phyloP scores from a whole-genome alignment of 1,284 basidiomycete species.

The Tylopilus sp. region DNA sequence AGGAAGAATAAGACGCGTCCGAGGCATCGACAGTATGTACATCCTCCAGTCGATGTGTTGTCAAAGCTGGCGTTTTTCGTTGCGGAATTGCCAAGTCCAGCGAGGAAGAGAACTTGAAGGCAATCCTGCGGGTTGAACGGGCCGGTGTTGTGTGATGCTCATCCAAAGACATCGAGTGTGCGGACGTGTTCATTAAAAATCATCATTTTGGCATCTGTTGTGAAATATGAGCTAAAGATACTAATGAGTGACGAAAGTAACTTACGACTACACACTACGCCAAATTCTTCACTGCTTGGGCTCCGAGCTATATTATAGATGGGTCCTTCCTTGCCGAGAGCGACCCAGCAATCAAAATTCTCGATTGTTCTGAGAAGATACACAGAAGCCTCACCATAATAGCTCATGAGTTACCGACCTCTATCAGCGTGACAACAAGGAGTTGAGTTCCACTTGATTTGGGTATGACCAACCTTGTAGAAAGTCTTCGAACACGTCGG shows the following conservation, averaged over 20 bases:
- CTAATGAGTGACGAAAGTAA: slow-evolving; percentile 24
- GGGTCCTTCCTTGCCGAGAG: slow-evolving; percentile 96
- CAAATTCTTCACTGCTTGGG: slow-evolving; percentile 97
- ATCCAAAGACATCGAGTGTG: slow-evolving; percentile 91
- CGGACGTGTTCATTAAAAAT: slow-evolving; percentile 94
- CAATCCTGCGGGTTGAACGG: slow-evolving; percentile 95
- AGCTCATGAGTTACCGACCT: slow-evolving; percentile 98
- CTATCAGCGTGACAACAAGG: slow-evolving; percentile 92
- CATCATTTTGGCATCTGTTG: slow-evolving; percentile 87
- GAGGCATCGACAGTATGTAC: slow-evolving; percentile 91
- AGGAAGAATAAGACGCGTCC: slow-evolving; percentile 94
- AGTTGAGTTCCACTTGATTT: slow-evolving; percentile 95
- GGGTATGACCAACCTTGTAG: slow-evolving; percentile 95
- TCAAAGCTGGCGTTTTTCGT: slow-evolving; percentile 96
- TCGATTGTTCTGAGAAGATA: slow-evolving; percentile 97
- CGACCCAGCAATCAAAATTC: slow-evolving; percentile 93
- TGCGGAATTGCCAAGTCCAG: slow-evolving; percentile 96
- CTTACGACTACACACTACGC: slow-evolving; percentile 96
- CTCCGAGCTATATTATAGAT: slow-evolving; percentile 98
- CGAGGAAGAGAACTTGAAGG: slow-evolving; percentile 87
- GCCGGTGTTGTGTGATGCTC: slow-evolving; percentile 91
- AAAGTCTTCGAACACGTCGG: slow-evolving; percentile 85
- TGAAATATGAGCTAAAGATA: slow-evolving; percentile 8
- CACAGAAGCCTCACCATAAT: slow-evolving; percentile 97
- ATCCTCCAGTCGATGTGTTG: slow-evolving; percentile 87